A percentile compares a stretch with the other conserved stretches of the same genome.
Conservation (phyloP, 2,329 filamentous ascomycete species). For the Rutstroemia sp. region DNA sequence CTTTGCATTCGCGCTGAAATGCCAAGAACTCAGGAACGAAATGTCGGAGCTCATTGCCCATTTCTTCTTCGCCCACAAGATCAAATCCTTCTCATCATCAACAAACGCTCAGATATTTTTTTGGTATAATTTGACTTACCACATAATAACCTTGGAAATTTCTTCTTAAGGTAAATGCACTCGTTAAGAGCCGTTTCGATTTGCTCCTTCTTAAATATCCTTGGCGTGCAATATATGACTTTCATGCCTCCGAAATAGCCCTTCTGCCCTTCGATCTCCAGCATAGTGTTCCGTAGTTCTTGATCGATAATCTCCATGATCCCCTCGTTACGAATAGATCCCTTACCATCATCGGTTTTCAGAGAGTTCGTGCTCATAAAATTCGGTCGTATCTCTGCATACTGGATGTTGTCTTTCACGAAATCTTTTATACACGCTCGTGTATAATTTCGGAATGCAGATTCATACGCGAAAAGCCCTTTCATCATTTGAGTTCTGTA, state of each 20-base stretch:
- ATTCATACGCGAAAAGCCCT: constrained; percentile 60
- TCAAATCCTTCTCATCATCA: constrained; percentile 49
- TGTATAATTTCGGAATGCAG: constrained; percentile 55
- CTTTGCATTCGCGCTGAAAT: constrained; percentile 46
- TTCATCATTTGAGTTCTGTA: constrained; percentile 65
- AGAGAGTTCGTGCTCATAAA: constrained; percentile 57
- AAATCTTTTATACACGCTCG: constrained; percentile 52
- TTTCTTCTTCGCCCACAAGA: constrained; percentile 60
- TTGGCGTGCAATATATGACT: constrained; percentile 64
- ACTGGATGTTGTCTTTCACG: constrained; percentile 58
- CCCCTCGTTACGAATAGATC: constrained; percentile 44
- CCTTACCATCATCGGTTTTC: constrained; percentile 47
- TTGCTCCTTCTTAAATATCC: constrained; percentile 43
- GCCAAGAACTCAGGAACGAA: constrained; percentile 48
- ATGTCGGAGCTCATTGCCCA: constrained; percentile 51
- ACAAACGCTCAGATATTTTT: background rate
- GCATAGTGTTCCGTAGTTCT: constrained; percentile 43
- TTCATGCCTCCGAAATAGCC: constrained; percentile 56
- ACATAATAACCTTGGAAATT: constrained; percentile 53
- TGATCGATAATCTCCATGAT: constrained; percentile 55
- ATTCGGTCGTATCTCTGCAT: constrained; percentile 64
- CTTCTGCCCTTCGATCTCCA: constrained; percentile 31
- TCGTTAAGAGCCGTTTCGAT: constrained; percentile 50
- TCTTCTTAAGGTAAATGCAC: constrained; percentile 52
- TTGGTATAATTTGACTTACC: constrained; percentile 36